Conservation (phyloP, 2,329 filamentous ascomycete species). For the Colletotrichum gloeosporioides region DNA sequence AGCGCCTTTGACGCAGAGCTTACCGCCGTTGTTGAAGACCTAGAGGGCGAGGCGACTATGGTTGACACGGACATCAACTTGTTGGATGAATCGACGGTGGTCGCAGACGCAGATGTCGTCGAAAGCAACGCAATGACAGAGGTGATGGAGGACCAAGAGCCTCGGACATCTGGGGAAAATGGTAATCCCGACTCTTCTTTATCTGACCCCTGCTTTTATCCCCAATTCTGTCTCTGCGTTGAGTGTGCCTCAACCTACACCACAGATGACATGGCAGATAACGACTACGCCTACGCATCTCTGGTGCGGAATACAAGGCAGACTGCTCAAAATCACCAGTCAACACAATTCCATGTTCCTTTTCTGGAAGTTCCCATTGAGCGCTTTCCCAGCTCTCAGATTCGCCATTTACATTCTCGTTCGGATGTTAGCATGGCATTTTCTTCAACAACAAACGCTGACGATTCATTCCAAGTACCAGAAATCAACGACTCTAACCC, state of each 20-base stretch:
- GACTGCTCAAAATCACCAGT: background rate
- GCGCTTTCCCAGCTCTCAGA: background rate
- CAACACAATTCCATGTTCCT: background rate
- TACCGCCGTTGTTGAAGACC: background rate
- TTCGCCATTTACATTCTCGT: conserved; percentile 17
- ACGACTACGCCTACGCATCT: background rate
- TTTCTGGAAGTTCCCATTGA: background rate
- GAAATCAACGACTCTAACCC: conserved; percentile 29
- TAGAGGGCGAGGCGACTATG: conserved; percentile 6
- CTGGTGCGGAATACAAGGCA: background rate
- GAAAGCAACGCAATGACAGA: background rate
- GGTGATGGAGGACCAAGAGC: background rate
- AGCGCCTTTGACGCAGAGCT: background rate
- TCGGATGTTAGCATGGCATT: conserved; percentile 22
- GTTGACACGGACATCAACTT: background rate
- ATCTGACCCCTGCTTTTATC: conserved; percentile 3
- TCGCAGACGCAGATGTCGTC: background rate
- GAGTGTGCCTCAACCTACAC: background rate
- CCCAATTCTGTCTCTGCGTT: conserved; percentile 15
- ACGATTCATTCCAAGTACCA: conserved; percentile 27
- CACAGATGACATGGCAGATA: conserved; percentile 10
- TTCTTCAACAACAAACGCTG: conserved; percentile 27
- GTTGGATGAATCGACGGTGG: background rate
- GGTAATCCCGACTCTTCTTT: conserved; percentile 16
- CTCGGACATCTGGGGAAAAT: background rate